These are phyloP conservation scores for Starmerella geochares DNA, from an alignment of 805 yeast species.

Conservation along the genomic window DNA sequence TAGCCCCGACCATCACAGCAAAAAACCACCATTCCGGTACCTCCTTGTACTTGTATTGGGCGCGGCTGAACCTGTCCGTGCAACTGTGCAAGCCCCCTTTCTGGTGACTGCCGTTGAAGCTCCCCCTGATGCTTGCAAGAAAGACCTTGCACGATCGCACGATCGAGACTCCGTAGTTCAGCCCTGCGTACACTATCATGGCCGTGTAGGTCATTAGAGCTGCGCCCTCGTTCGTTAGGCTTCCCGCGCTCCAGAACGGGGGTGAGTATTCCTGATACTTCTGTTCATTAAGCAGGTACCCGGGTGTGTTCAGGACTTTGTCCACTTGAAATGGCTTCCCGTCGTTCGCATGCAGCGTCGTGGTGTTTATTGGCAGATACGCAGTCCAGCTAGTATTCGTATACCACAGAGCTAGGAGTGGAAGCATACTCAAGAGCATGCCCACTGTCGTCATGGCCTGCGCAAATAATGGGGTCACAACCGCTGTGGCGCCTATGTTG, in stretches of 20 bases:
- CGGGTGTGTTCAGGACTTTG: constrained; percentile 35
- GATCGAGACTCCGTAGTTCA: constrained; percentile 36
- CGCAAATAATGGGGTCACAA: constrained; percentile 41
- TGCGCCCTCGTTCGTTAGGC: constrained; percentile 44
- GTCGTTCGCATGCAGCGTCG: constrained; percentile 34
- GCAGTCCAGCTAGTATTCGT: constrained; percentile 43
- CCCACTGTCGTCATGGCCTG: constrained; percentile 33
- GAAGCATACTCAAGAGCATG: constrained; percentile 31
- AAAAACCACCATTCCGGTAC: constrained; percentile 48
- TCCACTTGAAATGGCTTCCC: constrained; percentile 39
- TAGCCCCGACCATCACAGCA: constrained; percentile 36
- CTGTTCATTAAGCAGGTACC: constrained; percentile 33
- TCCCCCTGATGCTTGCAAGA: constrained; percentile 5
- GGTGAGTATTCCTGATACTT: constrained; percentile 45
- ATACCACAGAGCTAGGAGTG: constrained; percentile 34
- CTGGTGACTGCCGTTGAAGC: constrained; percentile 4
- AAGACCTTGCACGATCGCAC: constrained; percentile 26
- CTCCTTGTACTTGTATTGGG: constrained; percentile 44
- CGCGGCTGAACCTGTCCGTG: constrained; percentile 33
- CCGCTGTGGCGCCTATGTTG: constrained; percentile 28
- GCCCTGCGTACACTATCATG: constrained; percentile 40
- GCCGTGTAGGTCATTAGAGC: constrained; percentile 44
- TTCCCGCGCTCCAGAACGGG: constrained; percentile 49
- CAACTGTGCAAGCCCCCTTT: constrained; percentile 11
- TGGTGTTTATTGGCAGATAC: constrained; percentile 44